Percentiles rank a stretch among this genome's conserved stretches.
Evolutionary conservation across 306 rosid genomes (phyloP).

Genomic region (Cucumis sativus): Cucumber_9930_V3 NC_026657.2:4376001-4376500

Average conservation of each 20-base stretch:
- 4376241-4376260: conserved; percentile 58
- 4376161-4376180: conserved; percentile 32
- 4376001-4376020: neutral
- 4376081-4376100: neutral
- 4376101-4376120: neutral
- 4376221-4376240: conserved; percentile 40
- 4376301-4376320: conserved; percentile 64
- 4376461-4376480: conserved; percentile 90
- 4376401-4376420: neutral
- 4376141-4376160: conserved; percentile 26
- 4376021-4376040: neutral
- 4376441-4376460: conserved; percentile 86
- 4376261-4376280: conserved; percentile 44
- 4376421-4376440: conserved; percentile 34
- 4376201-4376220: conserved; percentile 60
- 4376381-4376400: neutral
- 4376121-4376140: neutral
- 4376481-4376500: conserved; percentile 90
- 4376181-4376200: conserved; percentile 48
- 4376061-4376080: neutral
- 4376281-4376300: conserved; percentile 97
- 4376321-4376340: conserved; percentile 41
- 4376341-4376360: neutral
- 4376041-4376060: neutral
- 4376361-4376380: neutral